Conservation (phyloP, 1,284 basidiomycete genomes). For the Lignosus rhinocerotis region DNA sequence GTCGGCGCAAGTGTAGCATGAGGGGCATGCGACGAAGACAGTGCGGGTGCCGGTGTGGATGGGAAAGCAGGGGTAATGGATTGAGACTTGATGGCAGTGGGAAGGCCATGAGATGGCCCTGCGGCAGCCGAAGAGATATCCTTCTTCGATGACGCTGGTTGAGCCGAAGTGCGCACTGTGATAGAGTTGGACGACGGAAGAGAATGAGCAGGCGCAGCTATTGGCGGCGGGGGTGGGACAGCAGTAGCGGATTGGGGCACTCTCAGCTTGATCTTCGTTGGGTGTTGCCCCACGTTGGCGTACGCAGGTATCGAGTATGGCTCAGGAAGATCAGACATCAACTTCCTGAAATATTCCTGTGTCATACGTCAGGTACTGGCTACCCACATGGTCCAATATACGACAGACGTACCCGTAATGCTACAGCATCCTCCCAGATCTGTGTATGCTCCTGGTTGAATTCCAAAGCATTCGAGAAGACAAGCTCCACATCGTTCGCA, state of each 20-base stretch:
- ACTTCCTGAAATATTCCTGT: constrained; percentile 67
- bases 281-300: constrained; percentile 38
- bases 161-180: constrained; percentile 1
- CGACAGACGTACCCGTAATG: constrained; percentile 53
- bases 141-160: constrained; percentile 9
- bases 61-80: constrained; percentile 11
- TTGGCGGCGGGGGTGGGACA: constrained; percentile 14
- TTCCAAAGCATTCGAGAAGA: constrained; percentile 87
- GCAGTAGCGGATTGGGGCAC: constrained; percentile 43
- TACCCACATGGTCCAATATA: background rate
- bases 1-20: constrained; percentile 11
- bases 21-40: constrained; percentile 19
- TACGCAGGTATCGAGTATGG: constrained; percentile 65
- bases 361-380: background rate
- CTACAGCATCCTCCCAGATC: constrained; percentile 74
- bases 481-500: constrained; percentile 83
- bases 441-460: constrained; percentile 78
- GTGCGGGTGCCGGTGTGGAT: constrained; percentile 1
- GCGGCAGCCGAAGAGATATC: constrained; percentile 1
- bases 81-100: constrained; percentile 16
- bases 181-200: constrained; percentile 20
- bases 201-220: constrained; percentile 21
- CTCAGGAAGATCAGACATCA: constrained; percentile 74
- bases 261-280: constrained; percentile 69
- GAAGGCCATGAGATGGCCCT: background rate